These are phyloP conservation scores for Aspergillus caelatus DNA, from an alignment of 2,329 filamentous ascomycete species.

Conservation along the genomic window DNA sequence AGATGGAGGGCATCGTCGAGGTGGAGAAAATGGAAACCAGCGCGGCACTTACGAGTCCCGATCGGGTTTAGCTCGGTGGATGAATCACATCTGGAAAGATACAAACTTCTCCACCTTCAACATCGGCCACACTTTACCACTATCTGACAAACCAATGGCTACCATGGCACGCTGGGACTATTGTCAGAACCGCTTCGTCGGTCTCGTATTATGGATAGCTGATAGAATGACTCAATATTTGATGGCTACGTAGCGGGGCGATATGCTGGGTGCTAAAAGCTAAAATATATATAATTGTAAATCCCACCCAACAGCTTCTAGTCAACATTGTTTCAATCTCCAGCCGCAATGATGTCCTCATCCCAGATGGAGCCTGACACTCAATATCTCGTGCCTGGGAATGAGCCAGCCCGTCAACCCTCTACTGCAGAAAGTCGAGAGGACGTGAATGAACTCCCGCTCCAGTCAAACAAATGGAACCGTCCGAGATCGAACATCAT, in stretches of 20 bases:
- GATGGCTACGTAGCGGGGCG: background rate
- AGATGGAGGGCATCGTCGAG: background rate
- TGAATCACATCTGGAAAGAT: background rate
- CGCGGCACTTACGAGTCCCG: background rate
- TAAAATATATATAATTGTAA: background rate
- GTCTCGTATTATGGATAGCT: background rate
- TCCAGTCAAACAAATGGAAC: conserved; percentile 46
- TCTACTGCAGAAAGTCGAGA: background rate
- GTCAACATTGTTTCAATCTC: background rate
- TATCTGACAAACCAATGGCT: background rate
- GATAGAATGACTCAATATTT: background rate
- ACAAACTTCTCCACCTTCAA: background rate
- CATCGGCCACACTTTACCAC: background rate
- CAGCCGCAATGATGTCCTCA: background rate
- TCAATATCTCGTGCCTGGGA: background rate
- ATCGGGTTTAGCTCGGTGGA: background rate
- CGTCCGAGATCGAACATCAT: conserved; percentile 52
- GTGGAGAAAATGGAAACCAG: background rate
- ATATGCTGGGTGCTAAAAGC: no score
- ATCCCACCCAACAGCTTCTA: fast-evolving
- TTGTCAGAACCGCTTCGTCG: background rate
- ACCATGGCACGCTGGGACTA: background rate
- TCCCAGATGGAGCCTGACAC: background rate
- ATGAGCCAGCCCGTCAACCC: no score
- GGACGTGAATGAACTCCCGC: background rate